These are phyloP conservation scores for Huntiella bhutanensis DNA, from an alignment of 2,329 filamentous ascomycete species.

Conservation along the genomic window DNA sequence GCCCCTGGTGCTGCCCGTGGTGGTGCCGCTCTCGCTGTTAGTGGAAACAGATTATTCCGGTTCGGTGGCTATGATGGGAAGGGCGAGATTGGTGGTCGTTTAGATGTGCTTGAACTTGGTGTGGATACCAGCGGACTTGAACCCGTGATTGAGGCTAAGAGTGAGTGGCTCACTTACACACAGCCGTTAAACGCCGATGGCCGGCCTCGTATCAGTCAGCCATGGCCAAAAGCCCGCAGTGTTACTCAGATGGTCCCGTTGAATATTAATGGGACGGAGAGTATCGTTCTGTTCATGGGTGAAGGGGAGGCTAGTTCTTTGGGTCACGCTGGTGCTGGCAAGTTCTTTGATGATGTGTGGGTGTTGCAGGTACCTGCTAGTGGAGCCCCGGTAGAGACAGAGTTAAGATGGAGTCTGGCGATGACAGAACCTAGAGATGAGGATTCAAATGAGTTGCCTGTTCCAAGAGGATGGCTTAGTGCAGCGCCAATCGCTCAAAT, in stretches of 20 bases:
- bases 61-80: constrained; percentile 66
- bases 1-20: constrained; percentile 50
- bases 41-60: constrained; percentile 47
- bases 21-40: constrained; percentile 47
- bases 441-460: constrained; percentile 30
- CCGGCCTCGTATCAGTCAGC: not conserved
- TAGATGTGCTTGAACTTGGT: constrained; percentile 46
- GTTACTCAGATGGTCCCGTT: constrained; percentile 36
- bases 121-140: constrained; percentile 32
- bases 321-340: constrained; percentile 31
- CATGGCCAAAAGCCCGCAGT: constrained; percentile 9
- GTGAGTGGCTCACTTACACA: constrained; percentile 34
- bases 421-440: constrained; percentile 30
- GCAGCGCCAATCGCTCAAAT: constrained; percentile 37
- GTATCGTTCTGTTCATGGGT: constrained; percentile 42
- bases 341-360: constrained; percentile 43
- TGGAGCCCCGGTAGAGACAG: constrained; percentile 30
- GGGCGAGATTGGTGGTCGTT: constrained; percentile 46
- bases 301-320: constrained; percentile 30
- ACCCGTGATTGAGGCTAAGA: constrained; percentile 29
- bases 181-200: constrained; percentile 17
- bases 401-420: constrained; percentile 39
- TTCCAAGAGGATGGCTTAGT: constrained; percentile 37
- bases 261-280: constrained; percentile 40
- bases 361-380: constrained; percentile 38